These are phyloP conservation scores for Metarhizium anisopliae DNA, from an alignment of 2,329 filamentous ascomycete species.

Conservation along the genomic window DNA sequence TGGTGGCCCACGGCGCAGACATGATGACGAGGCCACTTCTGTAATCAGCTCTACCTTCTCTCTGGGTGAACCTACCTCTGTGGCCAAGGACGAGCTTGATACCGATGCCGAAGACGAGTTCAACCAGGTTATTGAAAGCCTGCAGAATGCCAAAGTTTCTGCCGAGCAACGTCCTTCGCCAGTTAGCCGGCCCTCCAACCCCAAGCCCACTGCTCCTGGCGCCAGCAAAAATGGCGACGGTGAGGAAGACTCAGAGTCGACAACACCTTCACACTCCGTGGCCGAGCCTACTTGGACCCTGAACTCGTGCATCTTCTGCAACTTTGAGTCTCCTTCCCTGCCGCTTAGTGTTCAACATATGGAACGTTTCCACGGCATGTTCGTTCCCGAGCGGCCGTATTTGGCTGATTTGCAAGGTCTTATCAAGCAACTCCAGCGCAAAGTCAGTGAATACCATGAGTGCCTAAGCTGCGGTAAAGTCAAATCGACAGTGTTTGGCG, in stretches of 20 bases:
- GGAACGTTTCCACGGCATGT: constrained; percentile 89
- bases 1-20: constrained; percentile 21
- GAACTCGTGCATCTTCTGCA: constrained; percentile 79
- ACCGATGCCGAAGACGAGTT: constrained; percentile 67
- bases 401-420: constrained; percentile 76
- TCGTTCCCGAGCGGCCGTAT: constrained; percentile 83
- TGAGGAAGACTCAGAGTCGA: constrained; percentile 34
- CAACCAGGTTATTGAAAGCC: constrained; percentile 64
- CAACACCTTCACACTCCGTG: constrained; percentile 26
- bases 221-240: constrained; percentile 32
- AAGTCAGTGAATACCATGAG: constrained; percentile 70
- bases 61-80: constrained; percentile 65
- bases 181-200: constrained; percentile 45
- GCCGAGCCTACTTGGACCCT: constrained; percentile 33
- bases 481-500: constrained; percentile 67
- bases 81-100: constrained; percentile 42
- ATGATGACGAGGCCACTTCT: constrained; percentile 65
- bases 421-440: constrained; percentile 67
- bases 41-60: constrained; percentile 89
- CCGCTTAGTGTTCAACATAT: constrained; percentile 79
- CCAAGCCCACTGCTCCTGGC: constrained; percentile 31
- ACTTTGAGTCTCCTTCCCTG: constrained; percentile 67
- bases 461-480: constrained; percentile 84
- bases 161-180: constrained; percentile 36
- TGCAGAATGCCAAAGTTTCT: constrained; percentile 66